phyloP scores from a whole-genome alignment of 148 eudicot genomes.

The Silene uniflora region DNA sequence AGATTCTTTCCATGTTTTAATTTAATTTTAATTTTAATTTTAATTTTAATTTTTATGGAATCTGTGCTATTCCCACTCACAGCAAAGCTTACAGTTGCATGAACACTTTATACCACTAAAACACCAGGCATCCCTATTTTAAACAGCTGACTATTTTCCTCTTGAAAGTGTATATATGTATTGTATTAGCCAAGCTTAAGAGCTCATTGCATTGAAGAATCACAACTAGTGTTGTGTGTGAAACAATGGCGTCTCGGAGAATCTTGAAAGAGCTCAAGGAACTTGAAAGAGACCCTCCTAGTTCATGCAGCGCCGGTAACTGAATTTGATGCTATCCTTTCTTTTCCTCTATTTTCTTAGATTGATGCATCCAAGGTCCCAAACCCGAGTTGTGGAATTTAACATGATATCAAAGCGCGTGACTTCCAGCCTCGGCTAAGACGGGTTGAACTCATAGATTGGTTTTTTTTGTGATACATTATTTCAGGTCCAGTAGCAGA shows the following conservation, averaged over 20 bases:
- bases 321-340: background rate
- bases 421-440: background rate
- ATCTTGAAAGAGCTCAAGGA: constrained; percentile 72
- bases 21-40: constrained; percentile 4
- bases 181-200: background rate
- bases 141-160: constrained; percentile 5
- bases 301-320: constrained; percentile 75
- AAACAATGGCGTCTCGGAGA: constrained; percentile 56
- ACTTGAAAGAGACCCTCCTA: constrained; percentile 70
- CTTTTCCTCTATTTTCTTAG: background rate
- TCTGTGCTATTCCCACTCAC: constrained; percentile 35
- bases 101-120: constrained; percentile 11
- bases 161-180: background rate
- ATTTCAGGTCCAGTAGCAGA: constrained; percentile 52
- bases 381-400: too few species aligned
- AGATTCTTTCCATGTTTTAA: constrained; percentile 30
- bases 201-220: background rate
- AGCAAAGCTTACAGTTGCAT: constrained; percentile 9
- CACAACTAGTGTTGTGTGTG: background rate
- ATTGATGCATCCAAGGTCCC: background rate
- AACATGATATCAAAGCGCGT: background rate
- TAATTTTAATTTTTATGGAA: constrained; percentile 26
- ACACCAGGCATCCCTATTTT: constrained; percentile 4
- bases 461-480: background rate
- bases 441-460: background rate